phyloP scores from a whole-genome alignment of 2,329 filamentous ascomycete species.

The Aspergillus sp. region DNA sequence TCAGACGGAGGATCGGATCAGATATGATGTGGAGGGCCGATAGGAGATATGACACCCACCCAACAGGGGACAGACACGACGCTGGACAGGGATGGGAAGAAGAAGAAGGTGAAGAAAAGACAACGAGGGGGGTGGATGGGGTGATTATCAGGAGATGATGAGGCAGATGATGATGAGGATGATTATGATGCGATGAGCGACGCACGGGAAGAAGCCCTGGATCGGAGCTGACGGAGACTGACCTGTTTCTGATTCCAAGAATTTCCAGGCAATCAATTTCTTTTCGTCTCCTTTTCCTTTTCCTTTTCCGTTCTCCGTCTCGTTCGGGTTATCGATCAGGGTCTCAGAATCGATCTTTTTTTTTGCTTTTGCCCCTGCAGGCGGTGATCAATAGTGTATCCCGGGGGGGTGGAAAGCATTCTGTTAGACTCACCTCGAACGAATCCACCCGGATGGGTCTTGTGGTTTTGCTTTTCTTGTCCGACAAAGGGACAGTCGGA shows the following conservation, averaged over 20 bases:
- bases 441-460: background rate
- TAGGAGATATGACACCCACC: background rate
- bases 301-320: background rate
- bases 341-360: slow-evolving; percentile 6
- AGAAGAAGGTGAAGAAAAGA: slow-evolving; percentile 8
- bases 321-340: background rate
- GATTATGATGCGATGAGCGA: too few species aligned
- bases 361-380: slow-evolving; percentile 7
- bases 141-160: slow-evolving; percentile 4
- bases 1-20: slow-evolving; percentile 19
- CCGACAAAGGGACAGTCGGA: background rate
- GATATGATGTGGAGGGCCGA: slow-evolving; percentile 18
- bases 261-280: too few species aligned
- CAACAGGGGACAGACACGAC: background rate
- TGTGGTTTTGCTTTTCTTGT: background rate
- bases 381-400: slow-evolving; percentile 1
- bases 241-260: too few species aligned
- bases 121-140: slow-evolving; percentile 3
- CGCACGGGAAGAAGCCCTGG: slow-evolving; percentile 1
- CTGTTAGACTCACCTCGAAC: background rate
- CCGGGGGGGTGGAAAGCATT: background rate
- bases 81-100: slow-evolving; percentile 1
- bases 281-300: slow-evolving; percentile 5
- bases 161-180: slow-evolving; percentile 8
- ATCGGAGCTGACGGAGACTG: too few species aligned